Conservation (phyloP, 2,329 filamentous ascomycete genomes). For the Juglanconis oblonga region DNA sequence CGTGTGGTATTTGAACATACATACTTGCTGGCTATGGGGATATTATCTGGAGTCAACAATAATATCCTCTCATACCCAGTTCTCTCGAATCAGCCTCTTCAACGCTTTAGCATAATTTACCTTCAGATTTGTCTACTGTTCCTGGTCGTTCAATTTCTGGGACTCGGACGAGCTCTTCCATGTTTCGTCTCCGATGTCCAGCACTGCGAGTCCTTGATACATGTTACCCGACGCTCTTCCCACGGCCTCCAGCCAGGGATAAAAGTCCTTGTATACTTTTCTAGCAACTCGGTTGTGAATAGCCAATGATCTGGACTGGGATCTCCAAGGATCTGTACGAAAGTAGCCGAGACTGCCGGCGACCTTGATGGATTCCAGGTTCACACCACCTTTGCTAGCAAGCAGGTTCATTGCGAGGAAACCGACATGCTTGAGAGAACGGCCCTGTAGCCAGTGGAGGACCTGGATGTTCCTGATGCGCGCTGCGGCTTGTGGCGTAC, state of each 20-base stretch:
- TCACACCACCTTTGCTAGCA: neutral
- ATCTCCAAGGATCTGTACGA: neutral
- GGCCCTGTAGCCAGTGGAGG: neutral
- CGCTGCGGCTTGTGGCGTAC: too few species aligned
- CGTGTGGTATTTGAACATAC: too few species aligned
- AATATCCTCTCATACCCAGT: neutral
- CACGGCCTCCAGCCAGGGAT: neutral
- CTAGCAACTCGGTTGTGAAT: neutral
- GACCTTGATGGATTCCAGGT: neutral
- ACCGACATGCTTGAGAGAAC: neutral
- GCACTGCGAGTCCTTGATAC: neutral
- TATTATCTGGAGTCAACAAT: too few species aligned
- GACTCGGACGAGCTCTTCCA: neutral
- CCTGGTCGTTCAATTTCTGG: neutral
- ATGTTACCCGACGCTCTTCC: neutral
- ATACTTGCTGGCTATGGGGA: too few species aligned
- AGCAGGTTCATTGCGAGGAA: neutral
- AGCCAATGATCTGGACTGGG: neutral
- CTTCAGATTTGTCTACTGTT: neutral
- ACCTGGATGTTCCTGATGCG: neutral
- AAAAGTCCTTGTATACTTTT: neutral
- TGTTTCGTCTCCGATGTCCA: neutral
- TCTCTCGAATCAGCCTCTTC: neutral
- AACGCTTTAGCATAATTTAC: neutral
- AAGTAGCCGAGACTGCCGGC: neutral